These are phyloP conservation scores for Asterella californica DNA, from an alignment of 225 moss, liverwort and hornwort genomes.

Conservation along the genomic window DNA sequence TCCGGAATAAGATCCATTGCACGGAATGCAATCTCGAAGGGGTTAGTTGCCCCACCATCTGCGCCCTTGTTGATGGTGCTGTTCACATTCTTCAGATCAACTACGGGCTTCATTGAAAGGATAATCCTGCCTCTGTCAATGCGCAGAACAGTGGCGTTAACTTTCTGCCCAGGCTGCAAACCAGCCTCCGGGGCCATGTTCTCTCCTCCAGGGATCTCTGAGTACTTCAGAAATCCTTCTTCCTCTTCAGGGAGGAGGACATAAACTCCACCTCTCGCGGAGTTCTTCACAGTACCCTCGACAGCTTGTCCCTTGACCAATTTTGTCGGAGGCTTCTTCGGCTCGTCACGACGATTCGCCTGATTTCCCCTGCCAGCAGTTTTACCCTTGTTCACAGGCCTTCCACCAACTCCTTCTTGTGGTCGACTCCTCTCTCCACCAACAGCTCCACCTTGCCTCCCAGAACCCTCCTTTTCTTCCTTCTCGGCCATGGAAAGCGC, in stretches of 20 bases:
- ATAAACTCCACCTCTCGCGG: conserved; percentile 75
- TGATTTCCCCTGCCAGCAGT: conserved; percentile 64
- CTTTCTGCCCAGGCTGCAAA: conserved; percentile 73
- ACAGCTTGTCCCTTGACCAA: conserved; percentile 75
- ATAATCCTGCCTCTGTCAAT: conserved; percentile 77
- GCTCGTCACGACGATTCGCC: conserved; percentile 46
- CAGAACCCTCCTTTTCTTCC: conserved; percentile 45
- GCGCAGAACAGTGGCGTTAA: conserved; percentile 73
- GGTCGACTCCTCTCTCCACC: conserved; percentile 24
- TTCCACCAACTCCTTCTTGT: conserved; percentile 52
- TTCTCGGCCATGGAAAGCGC: conserved; percentile 67
- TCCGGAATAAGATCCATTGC: conserved; percentile 59
- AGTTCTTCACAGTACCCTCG: conserved; percentile 90
- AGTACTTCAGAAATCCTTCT: conserved; percentile 78
- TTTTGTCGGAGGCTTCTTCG: conserved; percentile 64
- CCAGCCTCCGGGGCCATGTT: conserved; percentile 74
- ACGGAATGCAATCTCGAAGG: conserved; percentile 81
- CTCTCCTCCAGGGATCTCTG: conserved; percentile 81
- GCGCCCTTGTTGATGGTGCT: conserved; percentile 60
- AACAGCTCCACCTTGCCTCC: conserved; percentile 23
- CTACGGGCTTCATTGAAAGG: conserved; percentile 79
- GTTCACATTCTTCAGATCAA: conserved; percentile 80
- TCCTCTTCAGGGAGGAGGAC: conserved; percentile 62
- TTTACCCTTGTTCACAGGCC: conserved; percentile 64
- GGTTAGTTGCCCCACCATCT: conserved; percentile 62